Base-by-base conservation (phyloP, 306 rosid species). In the Dalbergia cochinchinensis region DNA sequence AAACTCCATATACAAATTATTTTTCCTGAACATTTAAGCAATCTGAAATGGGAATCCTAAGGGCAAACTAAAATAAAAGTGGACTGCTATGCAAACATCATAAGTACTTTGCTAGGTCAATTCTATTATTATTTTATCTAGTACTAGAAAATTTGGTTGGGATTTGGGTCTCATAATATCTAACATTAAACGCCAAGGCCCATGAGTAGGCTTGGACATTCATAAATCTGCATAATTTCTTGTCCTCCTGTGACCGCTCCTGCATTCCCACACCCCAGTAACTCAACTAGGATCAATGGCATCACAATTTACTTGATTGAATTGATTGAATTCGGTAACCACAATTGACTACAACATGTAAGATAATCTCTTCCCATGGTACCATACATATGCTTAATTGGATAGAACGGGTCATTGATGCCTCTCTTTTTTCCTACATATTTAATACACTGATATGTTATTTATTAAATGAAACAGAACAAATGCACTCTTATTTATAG, bases 151-250 rank as follows among this genome's bases (percentile, higher is more conserved):
- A 44, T 42, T 60, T 74, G 59, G 5, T 37, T 3, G 34, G 9
- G 55, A 75, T 48, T 62, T 48, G 71, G 71, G 45, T 18, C 44
- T 48, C 65, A 71, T 34, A 34, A 71, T 34, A 34, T 4, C 4
- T 48, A 8, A 48, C 6, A 71, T 16, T 16, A 41, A 71, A 71
- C 11, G 50, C 15, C 55, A 37, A 26, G 31, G 31, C 31, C 3
- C 31, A 26, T 11, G 13, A 61, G 31, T 47, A 37, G 4, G 41
- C 31, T 42, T 59, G 7, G 51, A 18, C 37, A 12, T 34, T 58
- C 3, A 58, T 8, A 11, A 58, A 64, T 64, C 47, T 15, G 26
- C 47, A 34, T 58, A 19, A 58, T 58, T 64, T 35, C 47, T 14
- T 35, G n/a, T 62, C 16, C 37, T 62, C 16, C 37, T n/a, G 26